Evolutionary conservation across 192 early-diverging fungal genomes (phyloP), one percentile per base, ranked within the genome.

Genomic region (Entrophospora sp.): DNA sequence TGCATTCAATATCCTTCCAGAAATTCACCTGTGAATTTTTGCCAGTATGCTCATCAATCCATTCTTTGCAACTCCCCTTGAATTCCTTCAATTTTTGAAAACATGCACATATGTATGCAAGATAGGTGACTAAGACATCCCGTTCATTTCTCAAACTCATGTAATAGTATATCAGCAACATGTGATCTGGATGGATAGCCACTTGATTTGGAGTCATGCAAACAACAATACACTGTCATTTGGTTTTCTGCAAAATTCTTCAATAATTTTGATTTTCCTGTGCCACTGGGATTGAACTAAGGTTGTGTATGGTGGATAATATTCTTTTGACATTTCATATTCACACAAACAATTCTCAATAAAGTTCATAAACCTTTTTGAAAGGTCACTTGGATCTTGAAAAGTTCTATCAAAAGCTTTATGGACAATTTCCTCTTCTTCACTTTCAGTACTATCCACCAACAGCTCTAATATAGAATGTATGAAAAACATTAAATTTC

Each of bases 261-360:
- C 27, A 55, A 55, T 34, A 55, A 55, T 31, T 55, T 55, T 1
- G 52, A 55, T 31, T 55, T 55, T 55, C 52, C 52, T 55, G 27
- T 30, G 10, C 28, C 25, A 30, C 28, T 55, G n/a, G 27, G 28
- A 22, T 55, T 55, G 52, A 55, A 55, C 9, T 55, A 55, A 55
- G 6, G 52, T 55, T 30, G 28, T 55, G 52, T 55, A 55, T 30
- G 52, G 52, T 34, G 52, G 8, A 30, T 55, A 55, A 55, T 55
- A 55, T 7, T n/a, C 2, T 45, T 18, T 18, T 31, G 27, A 30
- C 28, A 2, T 55, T 30, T 31, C 27, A 30, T 55, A 55, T 27
- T 55, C 10, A 55, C 30, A 34, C 30, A 16, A 31, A 55, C 52
- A 55, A 2, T 55, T 10, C 2, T 55, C 10, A 2, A 55, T 55